Percentiles rank a stretch among this genome's conserved stretches.
These are phyloP conservation scores for Hansfordia pulvinata DNA, from an alignment of 2,329 filamentous ascomycete genomes.

Conservation along the genomic window DNA sequence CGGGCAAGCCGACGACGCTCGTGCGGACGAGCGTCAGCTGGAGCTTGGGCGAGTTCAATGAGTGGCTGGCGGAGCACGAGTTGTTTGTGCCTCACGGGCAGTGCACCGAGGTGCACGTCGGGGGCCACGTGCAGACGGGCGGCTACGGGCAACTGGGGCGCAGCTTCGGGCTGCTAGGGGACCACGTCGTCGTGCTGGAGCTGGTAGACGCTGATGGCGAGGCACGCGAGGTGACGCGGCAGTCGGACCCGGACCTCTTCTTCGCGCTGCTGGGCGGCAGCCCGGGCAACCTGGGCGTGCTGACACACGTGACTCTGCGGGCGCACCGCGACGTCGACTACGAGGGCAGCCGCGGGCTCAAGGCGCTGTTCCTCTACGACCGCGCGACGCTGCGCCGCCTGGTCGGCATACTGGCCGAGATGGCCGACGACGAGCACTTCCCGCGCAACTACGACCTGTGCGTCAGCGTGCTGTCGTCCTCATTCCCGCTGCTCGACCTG, in stretches of 20 bases:
- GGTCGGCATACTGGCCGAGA: conserved; percentile 24
- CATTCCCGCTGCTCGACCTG: conserved; percentile 20
- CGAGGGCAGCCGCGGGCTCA: conserved; percentile 25
- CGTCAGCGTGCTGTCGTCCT: conserved; percentile 28
- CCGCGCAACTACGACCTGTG: conserved; percentile 32
- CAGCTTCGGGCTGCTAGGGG: conserved; percentile 37
- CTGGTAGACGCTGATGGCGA: conserved; percentile 32
- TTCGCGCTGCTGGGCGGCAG: conserved; percentile 45
- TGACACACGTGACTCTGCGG: no score
- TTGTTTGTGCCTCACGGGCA: conserved; percentile 31
- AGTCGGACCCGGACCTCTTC: conserved; percentile 38
- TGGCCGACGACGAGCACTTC: conserved; percentile 26
- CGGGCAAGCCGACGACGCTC: no score
- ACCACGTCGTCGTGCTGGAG: conserved; percentile 34
- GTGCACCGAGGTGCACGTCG: conserved; percentile 28
- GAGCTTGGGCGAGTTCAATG: conserved; percentile 25
- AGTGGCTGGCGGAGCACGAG: conserved; percentile 22
- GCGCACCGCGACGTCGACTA: conserved; percentile 22
- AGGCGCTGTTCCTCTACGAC: conserved; percentile 25
- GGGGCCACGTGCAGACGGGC: conserved; percentile 32
- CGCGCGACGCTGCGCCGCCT: conserved; percentile 22
- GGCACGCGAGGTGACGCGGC: conserved; percentile 29
- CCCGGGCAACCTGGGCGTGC: conserved; percentile 41
- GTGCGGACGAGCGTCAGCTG: conserved; percentile 26
- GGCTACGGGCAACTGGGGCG: conserved; percentile 32